Conservation (phyloP, 2,329 filamentous ascomycete genomes). For the Fusarium udum region DNA sequence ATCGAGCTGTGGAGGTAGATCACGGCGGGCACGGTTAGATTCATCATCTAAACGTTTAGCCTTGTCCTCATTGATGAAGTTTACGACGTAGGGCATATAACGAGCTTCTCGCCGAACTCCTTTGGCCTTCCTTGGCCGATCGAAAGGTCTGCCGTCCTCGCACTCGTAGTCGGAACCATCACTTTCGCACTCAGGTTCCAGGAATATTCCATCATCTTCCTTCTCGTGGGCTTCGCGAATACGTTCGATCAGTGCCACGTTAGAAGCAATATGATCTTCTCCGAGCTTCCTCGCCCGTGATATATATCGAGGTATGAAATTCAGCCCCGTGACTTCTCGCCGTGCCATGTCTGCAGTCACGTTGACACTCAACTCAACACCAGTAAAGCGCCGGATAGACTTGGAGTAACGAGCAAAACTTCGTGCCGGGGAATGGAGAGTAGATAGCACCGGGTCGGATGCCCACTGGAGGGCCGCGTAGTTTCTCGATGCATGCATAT, state of each 20-base stretch:
- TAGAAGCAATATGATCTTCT: conserved; percentile 28
- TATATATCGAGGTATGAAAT: conserved; percentile 20
- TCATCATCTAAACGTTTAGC: conserved; percentile 9
- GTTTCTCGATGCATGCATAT: conserved; percentile 42
- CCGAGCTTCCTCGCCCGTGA: conserved; percentile 42
- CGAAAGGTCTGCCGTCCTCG: conserved; percentile 18
- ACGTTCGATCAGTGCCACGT: background rate
- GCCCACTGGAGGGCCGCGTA: conserved; percentile 49
- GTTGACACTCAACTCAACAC: conserved; percentile 3
- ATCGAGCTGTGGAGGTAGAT: conserved; percentile 19
- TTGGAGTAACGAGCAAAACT: conserved; percentile 3
- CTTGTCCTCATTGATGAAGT: background rate
- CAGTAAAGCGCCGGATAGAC: conserved; percentile 19
- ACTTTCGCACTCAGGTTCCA: conserved; percentile 9
- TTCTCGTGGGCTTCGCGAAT: background rate
- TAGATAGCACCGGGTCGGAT: conserved; percentile 49
- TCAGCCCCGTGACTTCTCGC: background rate
- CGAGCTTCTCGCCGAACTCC: background rate
- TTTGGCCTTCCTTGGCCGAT: conserved; percentile 19
- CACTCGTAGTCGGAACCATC: conserved; percentile 31
- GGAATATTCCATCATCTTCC: too few species aligned
- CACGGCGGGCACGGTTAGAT: conserved; percentile 2
- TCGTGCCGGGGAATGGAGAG: conserved; percentile 49
- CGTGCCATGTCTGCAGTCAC: conserved; percentile 1
- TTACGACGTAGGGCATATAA: too few species aligned